Base-by-base conservation (phyloP, 2,329 filamentous ascomycete species). In the Ilyonectria sp. region DNA sequence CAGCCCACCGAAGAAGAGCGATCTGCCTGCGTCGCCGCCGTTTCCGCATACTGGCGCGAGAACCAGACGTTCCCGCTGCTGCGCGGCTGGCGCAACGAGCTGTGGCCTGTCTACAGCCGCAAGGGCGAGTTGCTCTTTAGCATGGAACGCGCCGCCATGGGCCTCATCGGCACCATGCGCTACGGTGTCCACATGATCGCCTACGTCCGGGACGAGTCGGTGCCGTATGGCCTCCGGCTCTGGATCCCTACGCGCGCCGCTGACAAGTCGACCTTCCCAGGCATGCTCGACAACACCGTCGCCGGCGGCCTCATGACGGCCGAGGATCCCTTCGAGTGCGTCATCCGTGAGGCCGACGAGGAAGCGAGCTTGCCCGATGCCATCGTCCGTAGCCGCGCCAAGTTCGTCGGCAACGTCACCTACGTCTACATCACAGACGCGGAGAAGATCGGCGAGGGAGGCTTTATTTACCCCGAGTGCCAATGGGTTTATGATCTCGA, bases 281-380 rank as follows among this genome's bases (percentile, higher is more conserved):
- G 92, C n/a, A 95, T 98, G 88, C 85, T 99, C 71, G 96, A 99
- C 81, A 99, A 98, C 80, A 94, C 94, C 1, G 96, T 97, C 7
- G 96, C 95, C 0, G 88, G 88, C n/a, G 88, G 82, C 0, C 91
- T 98, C 72, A 91, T 92, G 79, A 93, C 93, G 0, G 92, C 91
- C 15, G 95, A 98, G 79, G 86, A 86, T 23, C 92, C 93, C 0
- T 92, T 94, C 55, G 94, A 95, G 77, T 94, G 92, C 78, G 83
- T 97, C 59, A 87, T 98, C 21, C 90, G 95, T 60, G 96, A 99
- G 81, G 92, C 92, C 3, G 91, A 91, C 70, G 96, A 99, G 82
- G 96, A 99, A 79, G 97, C 96, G 1, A 93, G 91, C 43, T 82
- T 99, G 21, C 88, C 93, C 0, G 92, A 91, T 65, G 83, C 87